These are phyloP conservation scores for Closterium sp. DNA, from an alignment of 139 green algal genomes.

Conservation along the genomic window DNA sequence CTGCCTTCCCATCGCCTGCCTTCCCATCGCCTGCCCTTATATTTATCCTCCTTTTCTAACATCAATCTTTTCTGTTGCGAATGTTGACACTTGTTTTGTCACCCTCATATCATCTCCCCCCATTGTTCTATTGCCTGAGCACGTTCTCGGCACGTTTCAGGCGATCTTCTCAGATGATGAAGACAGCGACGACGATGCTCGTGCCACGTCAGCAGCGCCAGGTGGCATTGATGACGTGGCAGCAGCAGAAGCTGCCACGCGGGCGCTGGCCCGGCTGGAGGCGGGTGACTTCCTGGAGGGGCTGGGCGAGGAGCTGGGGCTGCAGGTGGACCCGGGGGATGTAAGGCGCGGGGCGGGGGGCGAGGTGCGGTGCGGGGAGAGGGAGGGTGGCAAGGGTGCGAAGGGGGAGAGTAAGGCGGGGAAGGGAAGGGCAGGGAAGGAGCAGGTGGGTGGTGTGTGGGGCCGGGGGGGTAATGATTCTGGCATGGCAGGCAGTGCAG, in stretches of 20 bases:
- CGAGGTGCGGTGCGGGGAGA: not conserved
- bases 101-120: no score
- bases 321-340: conserved; percentile 26
- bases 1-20: no score
- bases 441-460: not conserved
- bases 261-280: conserved; percentile 28
- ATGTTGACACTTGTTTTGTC: no score
- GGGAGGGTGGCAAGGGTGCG: not conserved
- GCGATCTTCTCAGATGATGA: conserved; percentile 45
- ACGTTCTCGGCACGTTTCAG: no score
- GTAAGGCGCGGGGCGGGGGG: not conserved
- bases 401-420: not conserved
- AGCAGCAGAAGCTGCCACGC: conserved; percentile 24
- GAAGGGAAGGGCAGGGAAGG: conserved; percentile 7
- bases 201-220: not conserved
- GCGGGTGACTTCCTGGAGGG: conserved; percentile 33
- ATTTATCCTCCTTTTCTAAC: no score
- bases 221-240: not conserved
- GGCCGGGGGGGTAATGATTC: not conserved
- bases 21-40: no score
- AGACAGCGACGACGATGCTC: not conserved
- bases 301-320: conserved; percentile 34
- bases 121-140: no score
- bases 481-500: not conserved
- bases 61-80: no score